Conservation (phyloP, 2,329 filamentous ascomycete species). For the Ophiostoma piceae region DNA sequence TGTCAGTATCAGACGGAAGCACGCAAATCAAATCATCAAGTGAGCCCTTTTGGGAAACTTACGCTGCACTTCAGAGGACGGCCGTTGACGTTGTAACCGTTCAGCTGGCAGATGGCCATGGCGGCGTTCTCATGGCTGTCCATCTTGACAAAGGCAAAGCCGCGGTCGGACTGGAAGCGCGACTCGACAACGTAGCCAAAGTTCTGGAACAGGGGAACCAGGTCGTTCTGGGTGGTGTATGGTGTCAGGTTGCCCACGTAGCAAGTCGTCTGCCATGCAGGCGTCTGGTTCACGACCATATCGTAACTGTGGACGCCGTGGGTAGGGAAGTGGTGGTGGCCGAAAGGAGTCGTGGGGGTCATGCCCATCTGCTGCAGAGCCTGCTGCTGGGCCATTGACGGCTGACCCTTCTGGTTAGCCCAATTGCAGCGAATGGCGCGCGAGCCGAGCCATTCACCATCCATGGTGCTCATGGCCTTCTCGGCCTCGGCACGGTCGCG, state of each 20-base stretch:
- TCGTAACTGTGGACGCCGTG: slow-evolving; percentile 97
- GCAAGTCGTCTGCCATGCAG: slow-evolving; percentile 95
- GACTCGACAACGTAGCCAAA: slow-evolving; percentile 97
- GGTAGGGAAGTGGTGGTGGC: slow-evolving; percentile 95
- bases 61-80: slow-evolving; percentile 97
- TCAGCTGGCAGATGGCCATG: slow-evolving; percentile 97
- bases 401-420: slow-evolving; percentile 99
- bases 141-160: slow-evolving; percentile 99
- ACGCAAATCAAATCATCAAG: neutral
- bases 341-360: slow-evolving; percentile 93
- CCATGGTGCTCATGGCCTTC: slow-evolving; percentile 95
- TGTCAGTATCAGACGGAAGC: slow-evolving; percentile 12
- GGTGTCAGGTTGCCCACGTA: slow-evolving; percentile 95
- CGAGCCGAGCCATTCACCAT: slow-evolving; percentile 97
- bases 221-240: slow-evolving; percentile 92
- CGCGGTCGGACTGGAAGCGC: slow-evolving; percentile 93
- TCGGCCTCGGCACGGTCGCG: slow-evolving; percentile 90
- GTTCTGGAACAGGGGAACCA: slow-evolving; percentile 97
- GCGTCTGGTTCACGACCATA: slow-evolving; percentile 91
- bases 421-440: slow-evolving; percentile 98
- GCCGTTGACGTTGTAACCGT: slow-evolving; percentile 96
- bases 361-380: slow-evolving; percentile 97
- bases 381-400: slow-evolving; percentile 95
- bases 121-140: slow-evolving; percentile 96
- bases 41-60: slow-evolving; percentile 43